Evolutionary conservation across 1,284 basidiomycete genomes (phyloP).

Genomic region (Cutaneotrichosporon arboriforme): DNA sequence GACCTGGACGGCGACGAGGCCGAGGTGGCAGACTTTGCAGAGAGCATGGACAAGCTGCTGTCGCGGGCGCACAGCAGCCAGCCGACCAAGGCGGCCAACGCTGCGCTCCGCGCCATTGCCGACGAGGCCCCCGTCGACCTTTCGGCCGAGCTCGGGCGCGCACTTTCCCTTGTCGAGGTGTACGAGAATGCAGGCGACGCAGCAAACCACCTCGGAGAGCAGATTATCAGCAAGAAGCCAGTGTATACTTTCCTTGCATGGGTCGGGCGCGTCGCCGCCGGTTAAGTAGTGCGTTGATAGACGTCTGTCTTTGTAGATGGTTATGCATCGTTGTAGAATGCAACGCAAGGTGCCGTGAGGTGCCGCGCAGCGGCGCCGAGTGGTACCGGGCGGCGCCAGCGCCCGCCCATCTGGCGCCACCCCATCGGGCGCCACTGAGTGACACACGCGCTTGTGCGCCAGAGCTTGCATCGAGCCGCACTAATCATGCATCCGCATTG

Average conservation of each 20-base stretch:
- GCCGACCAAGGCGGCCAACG: slow-evolving; percentile 13
- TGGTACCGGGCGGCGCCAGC: too few relatives aligned
- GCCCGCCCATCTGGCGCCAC: too few relatives aligned
- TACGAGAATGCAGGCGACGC: slow-evolving; percentile 1
- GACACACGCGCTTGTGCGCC: too few relatives aligned
- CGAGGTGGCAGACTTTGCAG: background rate
- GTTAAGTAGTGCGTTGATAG: background rate
- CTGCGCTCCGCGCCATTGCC: slow-evolving; percentile 3
- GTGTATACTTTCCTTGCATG: slow-evolving; percentile 1
- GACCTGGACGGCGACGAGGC: background rate
- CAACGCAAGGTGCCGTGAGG: too few relatives aligned
- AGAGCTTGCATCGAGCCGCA: too few relatives aligned
- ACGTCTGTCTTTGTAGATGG: background rate
- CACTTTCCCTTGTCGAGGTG: slow-evolving; percentile 5
- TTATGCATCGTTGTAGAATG: background rate
- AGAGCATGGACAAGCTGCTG: background rate
- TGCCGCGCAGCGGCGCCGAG: too few relatives aligned
- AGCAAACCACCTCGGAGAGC: background rate
- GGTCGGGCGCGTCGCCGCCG: background rate
- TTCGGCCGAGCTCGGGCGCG: background rate
- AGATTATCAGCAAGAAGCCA: background rate
- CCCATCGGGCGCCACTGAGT: too few relatives aligned
- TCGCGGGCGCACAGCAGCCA: slow-evolving; percentile 1
- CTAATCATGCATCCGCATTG: too few relatives aligned
- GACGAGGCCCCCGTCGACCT: slow-evolving; percentile 6